phyloP scores from a whole-genome alignment of 768 basidiomycete species.

The Calocybe cyanea region DNA sequence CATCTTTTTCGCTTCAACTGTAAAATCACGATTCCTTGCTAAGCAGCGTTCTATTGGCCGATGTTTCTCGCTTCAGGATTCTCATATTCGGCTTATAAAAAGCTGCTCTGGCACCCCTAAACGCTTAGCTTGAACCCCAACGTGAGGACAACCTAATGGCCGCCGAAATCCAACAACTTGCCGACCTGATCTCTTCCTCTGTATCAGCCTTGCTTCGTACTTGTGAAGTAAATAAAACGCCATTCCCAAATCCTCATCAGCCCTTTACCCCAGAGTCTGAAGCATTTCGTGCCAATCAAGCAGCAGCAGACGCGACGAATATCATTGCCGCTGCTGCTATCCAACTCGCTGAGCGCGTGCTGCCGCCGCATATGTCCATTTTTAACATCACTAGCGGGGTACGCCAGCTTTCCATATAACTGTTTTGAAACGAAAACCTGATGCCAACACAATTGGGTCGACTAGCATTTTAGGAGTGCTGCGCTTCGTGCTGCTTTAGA shows the following conservation, averaged over 20 bases:
- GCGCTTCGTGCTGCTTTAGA: slow-evolving; percentile 22
- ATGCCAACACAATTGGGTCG: background rate
- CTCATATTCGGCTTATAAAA: too few species aligned
- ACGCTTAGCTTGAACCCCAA: too few species aligned
- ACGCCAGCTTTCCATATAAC: slow-evolving; percentile 2
- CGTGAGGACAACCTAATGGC: too few species aligned
- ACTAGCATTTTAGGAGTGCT: slow-evolving; percentile 21
- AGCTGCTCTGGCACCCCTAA: too few species aligned
- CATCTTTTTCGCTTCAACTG: too few species aligned
- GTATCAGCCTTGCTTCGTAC: slow-evolving; percentile 22
- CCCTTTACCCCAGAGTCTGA: slow-evolving; percentile 25
- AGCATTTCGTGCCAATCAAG: slow-evolving; percentile 24
- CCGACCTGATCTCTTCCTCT: slow-evolving; percentile 17
- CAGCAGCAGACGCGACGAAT: slow-evolving; percentile 24
- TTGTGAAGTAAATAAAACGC: slow-evolving; percentile 16
- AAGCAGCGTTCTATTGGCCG: too few species aligned
- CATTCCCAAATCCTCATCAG: slow-evolving; percentile 23
- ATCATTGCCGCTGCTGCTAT: slow-evolving; percentile 30
- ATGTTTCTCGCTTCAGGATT: too few species aligned
- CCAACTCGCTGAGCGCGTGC: slow-evolving; percentile 27
- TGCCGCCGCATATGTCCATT: slow-evolving; percentile 22
- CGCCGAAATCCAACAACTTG: slow-evolving; percentile 13
- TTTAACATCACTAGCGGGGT: slow-evolving; percentile 21
- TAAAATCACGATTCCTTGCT: too few species aligned
- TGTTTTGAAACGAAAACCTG: background rate